Evolutionary conservation across 768 basidiomycete species (phyloP), one percentile per base, ranked within the genome.

Genomic region (Tricholoma matsutake): DNA sequence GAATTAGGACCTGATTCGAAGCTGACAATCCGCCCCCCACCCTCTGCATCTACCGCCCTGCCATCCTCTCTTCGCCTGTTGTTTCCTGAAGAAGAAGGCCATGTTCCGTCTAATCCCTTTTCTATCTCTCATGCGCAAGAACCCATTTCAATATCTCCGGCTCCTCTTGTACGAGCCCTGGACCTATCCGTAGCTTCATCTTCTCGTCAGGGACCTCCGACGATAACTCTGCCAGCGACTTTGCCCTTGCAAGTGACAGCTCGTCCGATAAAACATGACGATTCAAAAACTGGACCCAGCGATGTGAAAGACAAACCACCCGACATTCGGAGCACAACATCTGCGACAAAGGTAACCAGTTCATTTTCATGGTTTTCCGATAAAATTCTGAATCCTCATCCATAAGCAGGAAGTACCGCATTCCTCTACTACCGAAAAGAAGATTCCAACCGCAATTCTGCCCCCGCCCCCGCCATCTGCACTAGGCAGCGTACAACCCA

Each of bases 41-140:
- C 81, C 83, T 2, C 70, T 78, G 0, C 67, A 74, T 41, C 64
- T 79, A n/a, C 79, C 81, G 14, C 80, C 52, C 68, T 94, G 10
- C 94, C 94, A 2, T 85, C 87, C 1, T 94, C 91, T 0, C 78
- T 96, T 2, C 88, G 93, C 0, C 77, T 81, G 37, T 77, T 97
- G 9, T 97, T 97, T 71, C 51, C 51, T 18, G 89, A 91, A 59
- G 83, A 86, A 49, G 83, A 80, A 14, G 67, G 51, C n/a, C 7
- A 25, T 32, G n/a, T 4, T 32, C 8, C 51, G 3, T 32, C 51
- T 32, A 7, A 53, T 53, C 9, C 51, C 8, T 32, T 53, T n/a
- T 32, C 51, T 31, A 53, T 18, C 29, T 10, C 29, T 29, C 28
- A 53, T 18, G 31, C 29, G 18, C 51, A 32, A 32, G 51, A 32